phyloP scores from a whole-genome alignment of 1,284 basidiomycete species.

The Cutaneotrichosporon cavernicola region DNA sequence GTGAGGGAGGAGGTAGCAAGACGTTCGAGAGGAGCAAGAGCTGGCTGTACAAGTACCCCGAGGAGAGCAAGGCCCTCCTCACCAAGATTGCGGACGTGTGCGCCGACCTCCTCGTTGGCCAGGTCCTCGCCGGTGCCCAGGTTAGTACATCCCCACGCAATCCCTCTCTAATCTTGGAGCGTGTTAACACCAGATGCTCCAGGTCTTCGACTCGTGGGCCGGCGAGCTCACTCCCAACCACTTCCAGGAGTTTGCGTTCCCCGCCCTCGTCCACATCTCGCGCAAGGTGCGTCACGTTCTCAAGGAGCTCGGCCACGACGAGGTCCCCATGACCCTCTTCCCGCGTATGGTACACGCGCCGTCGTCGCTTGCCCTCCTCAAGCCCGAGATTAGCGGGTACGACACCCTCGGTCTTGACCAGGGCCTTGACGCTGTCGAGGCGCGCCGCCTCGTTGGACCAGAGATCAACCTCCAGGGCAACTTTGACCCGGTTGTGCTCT shows the following conservation, averaged over 20 bases:
- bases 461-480: constrained; percentile 88
- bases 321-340: constrained; percentile 81
- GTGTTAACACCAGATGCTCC: constrained; percentile 64
- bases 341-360: constrained; percentile 83
- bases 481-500: constrained; percentile 84
- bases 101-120: constrained; percentile 81
- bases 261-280: constrained; percentile 51
- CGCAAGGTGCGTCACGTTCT: constrained; percentile 65
- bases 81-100: constrained; percentile 76
- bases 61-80: constrained; percentile 73
- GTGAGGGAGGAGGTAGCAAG: constrained; percentile 87
- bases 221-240: constrained; percentile 84
- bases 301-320: constrained; percentile 58
- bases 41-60: constrained; percentile 86
- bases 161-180: too few species aligned
- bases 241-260: constrained; percentile 64
- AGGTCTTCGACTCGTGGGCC: constrained; percentile 95
- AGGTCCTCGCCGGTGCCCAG: constrained; percentile 79
- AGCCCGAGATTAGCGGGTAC: constrained; percentile 63
- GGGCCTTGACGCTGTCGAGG: constrained; percentile 72
- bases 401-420: constrained; percentile 87
- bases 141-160: background rate
- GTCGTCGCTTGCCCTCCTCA: constrained; percentile 35
- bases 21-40: constrained; percentile 83
- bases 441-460: constrained; percentile 56